A percentile compares a stretch with the other conserved stretches of the same genome.
These are phyloP conservation scores for Yamadazyma friedrichii DNA, from an alignment of 1,139 yeast species.

Conservation along the genomic window DNA sequence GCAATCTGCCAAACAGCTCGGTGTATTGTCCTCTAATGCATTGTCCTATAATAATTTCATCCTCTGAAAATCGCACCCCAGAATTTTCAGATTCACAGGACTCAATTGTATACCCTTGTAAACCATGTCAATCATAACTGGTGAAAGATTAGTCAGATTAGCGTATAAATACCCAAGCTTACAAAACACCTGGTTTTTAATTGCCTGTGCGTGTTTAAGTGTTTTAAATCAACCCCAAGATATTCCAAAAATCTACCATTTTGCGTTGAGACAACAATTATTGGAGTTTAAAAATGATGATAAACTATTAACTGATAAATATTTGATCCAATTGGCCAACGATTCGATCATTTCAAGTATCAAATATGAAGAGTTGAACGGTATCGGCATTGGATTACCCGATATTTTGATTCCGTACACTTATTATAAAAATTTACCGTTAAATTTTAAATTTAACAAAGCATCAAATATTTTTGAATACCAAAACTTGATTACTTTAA, in stretches of 20 bases:
- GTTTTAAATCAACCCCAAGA: slow-evolving; percentile 83
- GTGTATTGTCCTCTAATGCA: too few species aligned
- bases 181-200: slow-evolving; percentile 59
- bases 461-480: slow-evolving; percentile 32
- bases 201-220: slow-evolving; percentile 81
- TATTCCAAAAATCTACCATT: slow-evolving; percentile 71
- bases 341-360: slow-evolving; percentile 41
- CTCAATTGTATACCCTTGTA: not conserved
- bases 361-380: slow-evolving; percentile 38
- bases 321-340: slow-evolving; percentile 33
- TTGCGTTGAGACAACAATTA: slow-evolving; percentile 59
- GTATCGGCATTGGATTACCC: slow-evolving; percentile 46
- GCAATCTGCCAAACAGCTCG: too few species aligned
- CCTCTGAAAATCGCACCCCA: not conserved
- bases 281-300: slow-evolving; percentile 29
- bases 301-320: slow-evolving; percentile 30
- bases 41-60: not conserved
- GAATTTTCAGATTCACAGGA: too few species aligned
- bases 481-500: slow-evolving; percentile 47
- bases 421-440: slow-evolving; percentile 40
- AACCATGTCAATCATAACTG: slow-evolving; percentile 36
- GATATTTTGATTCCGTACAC: slow-evolving; percentile 43
- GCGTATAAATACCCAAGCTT: slow-evolving; percentile 51
- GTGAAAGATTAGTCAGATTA: slow-evolving; percentile 60
- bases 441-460: slow-evolving; percentile 33